A percentile compares a stretch with the other conserved stretches of the same genome.
These are phyloP conservation scores for Amphicarpaea edgeworthii DNA, from an alignment of 306 rosid genomes.

Conservation along the genomic window DNA sequence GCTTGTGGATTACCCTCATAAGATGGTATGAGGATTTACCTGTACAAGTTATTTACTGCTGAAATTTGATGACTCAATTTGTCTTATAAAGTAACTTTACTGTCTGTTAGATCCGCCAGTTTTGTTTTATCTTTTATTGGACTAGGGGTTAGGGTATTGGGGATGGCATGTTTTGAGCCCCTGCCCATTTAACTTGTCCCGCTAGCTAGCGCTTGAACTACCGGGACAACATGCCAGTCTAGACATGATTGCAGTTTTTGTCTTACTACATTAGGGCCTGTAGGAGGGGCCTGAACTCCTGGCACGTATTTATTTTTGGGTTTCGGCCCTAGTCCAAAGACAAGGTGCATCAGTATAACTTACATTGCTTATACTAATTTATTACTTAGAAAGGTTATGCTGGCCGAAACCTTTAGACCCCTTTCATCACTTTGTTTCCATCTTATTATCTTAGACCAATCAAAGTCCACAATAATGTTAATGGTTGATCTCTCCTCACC, in stretches of 20 bases:
- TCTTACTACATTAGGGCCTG: constrained; percentile 5
- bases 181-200: not conserved
- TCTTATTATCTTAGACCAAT: constrained; percentile 18
- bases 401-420: constrained; percentile 23
- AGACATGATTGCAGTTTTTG: constrained; percentile 28
- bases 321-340: not conserved
- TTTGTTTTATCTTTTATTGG: not conserved
- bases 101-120: not conserved
- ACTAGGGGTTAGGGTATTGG: not conserved
- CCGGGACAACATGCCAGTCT: not conserved
- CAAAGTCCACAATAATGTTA: constrained; percentile 31
- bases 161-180: not conserved
- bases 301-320: not conserved
- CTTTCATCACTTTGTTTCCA: not conserved
- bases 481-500: constrained; percentile 28
- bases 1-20: constrained; percentile 78
- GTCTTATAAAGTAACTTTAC: constrained; percentile 33
- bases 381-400: constrained; percentile 1
- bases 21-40: constrained; percentile 66
- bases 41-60: constrained; percentile 37
- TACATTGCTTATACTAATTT: constrained; percentile 5
- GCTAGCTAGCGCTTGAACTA: not conserved
- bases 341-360: not conserved
- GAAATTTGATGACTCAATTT: constrained; percentile 29
- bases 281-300: not conserved